Evolutionary conservation across 768 basidiomycete genomes (phyloP), one percentile per base, ranked within the genome.

Genomic region (Russula sp.): DNA sequence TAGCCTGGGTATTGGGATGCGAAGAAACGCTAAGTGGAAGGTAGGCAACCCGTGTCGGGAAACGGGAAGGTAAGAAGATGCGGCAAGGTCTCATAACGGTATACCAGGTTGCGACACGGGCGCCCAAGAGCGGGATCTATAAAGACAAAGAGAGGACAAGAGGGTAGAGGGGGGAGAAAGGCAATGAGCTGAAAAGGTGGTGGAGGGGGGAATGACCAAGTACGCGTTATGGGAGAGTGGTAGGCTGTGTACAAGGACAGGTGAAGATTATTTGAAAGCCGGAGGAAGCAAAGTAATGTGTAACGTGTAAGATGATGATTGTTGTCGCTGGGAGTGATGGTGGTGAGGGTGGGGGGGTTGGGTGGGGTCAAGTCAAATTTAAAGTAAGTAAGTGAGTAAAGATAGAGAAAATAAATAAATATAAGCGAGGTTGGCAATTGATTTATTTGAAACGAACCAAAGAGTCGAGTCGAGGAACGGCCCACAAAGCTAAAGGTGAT

Each of bases 271-370:
- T 50, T 27, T 31, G 49, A 14, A 13, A 7, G 27, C 27, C 27
- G 27, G 27, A 27, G 40, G 20, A 22, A 27, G 18, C 8, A 6
- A 16, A 22, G 35, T 2, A 14, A 27, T 16, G 34, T 57, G 62
- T 63, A 63, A 63, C 56, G 56, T 57, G 62, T 63, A 57, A 60
- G 59, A 54, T 10, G 59, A 47, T 53, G 44, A 35, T 52, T 51
- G 61, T 18, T 51, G 48, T 49, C 14, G 53, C 10, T 37, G 7
- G n/a, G 18, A 16, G 16, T 50, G 48, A 27, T 49, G 47, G 35
- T 22, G 32, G 18, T 42, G 60, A 42, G 35, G 57, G 27, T 10
- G 48, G 39, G 32, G 35, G 32, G 37, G 51, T 13, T 57, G 56
- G 45, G 16, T 20, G 40, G 22, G 20, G 20, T 3, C 13, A 7